A percentile compares a stretch with the other conserved stretches of the same genome.
phyloP scores from a whole-genome alignment of 495 filamentous ascomycete species.

The Daldinia bambusicola region DNA sequence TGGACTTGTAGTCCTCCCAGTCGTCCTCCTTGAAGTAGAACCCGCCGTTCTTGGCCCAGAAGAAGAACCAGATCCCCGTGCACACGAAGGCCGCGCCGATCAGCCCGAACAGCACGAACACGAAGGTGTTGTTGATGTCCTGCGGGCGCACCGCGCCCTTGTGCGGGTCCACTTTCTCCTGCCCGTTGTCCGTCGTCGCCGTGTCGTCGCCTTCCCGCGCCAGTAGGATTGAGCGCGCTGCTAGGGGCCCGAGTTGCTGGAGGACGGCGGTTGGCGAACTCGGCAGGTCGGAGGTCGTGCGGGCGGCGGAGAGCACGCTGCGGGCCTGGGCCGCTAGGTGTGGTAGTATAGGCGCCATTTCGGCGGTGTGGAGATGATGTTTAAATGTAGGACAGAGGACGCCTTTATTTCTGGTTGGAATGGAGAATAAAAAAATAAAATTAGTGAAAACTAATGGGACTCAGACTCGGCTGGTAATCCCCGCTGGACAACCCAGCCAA shows the following conservation, averaged over 20 bases:
- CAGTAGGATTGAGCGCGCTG: slow-evolving; percentile 52
- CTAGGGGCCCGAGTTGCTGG: slow-evolving; percentile 53
- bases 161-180: slow-evolving; percentile 46
- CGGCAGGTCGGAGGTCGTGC: slow-evolving; percentile 21
- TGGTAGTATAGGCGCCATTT: slow-evolving; percentile 44
- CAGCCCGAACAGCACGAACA: slow-evolving; percentile 86
- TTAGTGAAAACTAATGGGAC: background rate
- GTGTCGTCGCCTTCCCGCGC: slow-evolving; percentile 46
- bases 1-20: slow-evolving; percentile 99
- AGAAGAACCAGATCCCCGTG: slow-evolving; percentile 93
- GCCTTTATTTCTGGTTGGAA: slow-evolving; percentile 13
- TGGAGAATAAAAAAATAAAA: background rate
- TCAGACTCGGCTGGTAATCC: slow-evolving; percentile 28
- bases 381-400: slow-evolving; percentile 21
- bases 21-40: slow-evolving; percentile 85
- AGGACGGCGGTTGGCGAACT: slow-evolving; percentile 17
- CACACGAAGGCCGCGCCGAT: slow-evolving; percentile 82
- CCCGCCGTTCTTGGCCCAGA: slow-evolving; percentile 96
- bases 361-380: slow-evolving; percentile 15
- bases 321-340: slow-evolving; percentile 45
- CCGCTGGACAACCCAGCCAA: slow-evolving; percentile 46
- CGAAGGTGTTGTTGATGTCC: slow-evolving; percentile 83
- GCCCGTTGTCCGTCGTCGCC: slow-evolving; percentile 12
- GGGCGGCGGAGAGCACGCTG: slow-evolving; percentile 40
- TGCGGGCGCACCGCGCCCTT: slow-evolving; percentile 68